Base-by-base conservation (phyloP, 2,329 filamentous ascomycete species). In the Colletotrichum caudatum region DNA sequence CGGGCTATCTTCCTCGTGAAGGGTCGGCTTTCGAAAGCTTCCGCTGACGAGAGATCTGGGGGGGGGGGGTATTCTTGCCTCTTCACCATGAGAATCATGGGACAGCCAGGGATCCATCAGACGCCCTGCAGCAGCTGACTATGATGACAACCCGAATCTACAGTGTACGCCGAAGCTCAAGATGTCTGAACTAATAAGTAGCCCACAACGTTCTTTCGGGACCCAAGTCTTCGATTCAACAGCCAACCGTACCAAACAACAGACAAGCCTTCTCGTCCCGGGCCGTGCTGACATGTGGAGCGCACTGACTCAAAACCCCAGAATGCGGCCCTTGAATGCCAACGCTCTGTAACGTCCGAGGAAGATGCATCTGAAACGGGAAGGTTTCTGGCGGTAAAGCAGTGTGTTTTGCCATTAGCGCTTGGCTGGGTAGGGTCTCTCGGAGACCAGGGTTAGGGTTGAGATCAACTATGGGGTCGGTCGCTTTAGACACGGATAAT, bases 371-470 rank as follows among this genome's bases (percentile, higher is more conserved):
- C 9, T 20, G 26, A 20, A 18, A 9, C 2, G 33, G 16, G 33
- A 35, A 2, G 23, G n/a, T 14, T 6, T 33, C 6, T 37, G 41
- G 53, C 6, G 41, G 18, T 20, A 14, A 14, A 14, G 1, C 23
- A 5, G 11, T 3, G 11, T 3, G 2, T 0, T 1, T 0, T 5
- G 6, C 9, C 5, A 1, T 1, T 8, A 35, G 11, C 61, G 50
- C 61, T 50, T 64, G 46, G 61, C 54, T 64, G 50, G 50, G 29
- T 29, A 29, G 29, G 29, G 3, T 29, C 29, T 29, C 29, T 4
- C 3, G 5, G 29, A 29, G 29, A 29, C 29, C 29, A 29, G 29
- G 29, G 29, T 29, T 29, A 29, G 29, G 29, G 29, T 29, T 29
- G 29, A 4, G 29, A 29, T 29, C 5, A 29, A 29, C 29, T 4